phyloP scores from a whole-genome alignment of 176 grass and related monocot genomes.

The Pharus latifolius region DNA sequence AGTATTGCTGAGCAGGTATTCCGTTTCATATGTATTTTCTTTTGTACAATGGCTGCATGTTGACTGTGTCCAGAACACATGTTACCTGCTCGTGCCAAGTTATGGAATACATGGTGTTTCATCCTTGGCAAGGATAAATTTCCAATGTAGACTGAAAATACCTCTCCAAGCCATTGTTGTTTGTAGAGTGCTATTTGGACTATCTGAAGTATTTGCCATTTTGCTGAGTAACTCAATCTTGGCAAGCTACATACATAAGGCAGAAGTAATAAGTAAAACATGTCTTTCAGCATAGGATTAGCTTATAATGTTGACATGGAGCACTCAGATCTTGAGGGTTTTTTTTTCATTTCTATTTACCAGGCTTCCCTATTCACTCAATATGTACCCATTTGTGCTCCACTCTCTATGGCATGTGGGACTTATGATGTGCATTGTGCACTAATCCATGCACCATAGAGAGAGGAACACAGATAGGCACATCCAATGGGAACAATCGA shows the following conservation, averaged over 20 bases:
- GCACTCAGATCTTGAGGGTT: not conserved
- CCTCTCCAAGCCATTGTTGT: not conserved
- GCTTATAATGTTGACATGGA: not conserved
- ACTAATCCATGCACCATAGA: too few relatives aligned
- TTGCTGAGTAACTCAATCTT: not conserved
- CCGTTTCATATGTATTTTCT: not conserved
- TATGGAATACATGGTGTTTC: not conserved
- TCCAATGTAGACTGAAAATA: not conserved
- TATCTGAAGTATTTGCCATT: not conserved
- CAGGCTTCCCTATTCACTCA: too few relatives aligned
- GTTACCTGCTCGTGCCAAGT: not conserved
- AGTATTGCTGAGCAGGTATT: constrained; percentile 97
- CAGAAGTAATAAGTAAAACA: not conserved
- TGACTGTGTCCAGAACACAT: not conserved
- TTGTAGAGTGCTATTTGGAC: not conserved
- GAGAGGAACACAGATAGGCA: too few relatives aligned
- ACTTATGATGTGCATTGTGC: too few relatives aligned
- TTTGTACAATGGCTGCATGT: not conserved
- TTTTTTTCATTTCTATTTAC: too few relatives aligned
- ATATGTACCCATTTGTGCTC: too few relatives aligned
- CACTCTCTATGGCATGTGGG: too few relatives aligned
- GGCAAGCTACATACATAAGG: not conserved
- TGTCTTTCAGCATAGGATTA: too few relatives aligned
- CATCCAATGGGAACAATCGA: too few relatives aligned
- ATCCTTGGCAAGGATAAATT: not conserved